A percentile compares a stretch with the other conserved stretches of the same genome.
Conservation (phyloP, 345 rosid genomes). For the Adansonia digitata region DNA sequence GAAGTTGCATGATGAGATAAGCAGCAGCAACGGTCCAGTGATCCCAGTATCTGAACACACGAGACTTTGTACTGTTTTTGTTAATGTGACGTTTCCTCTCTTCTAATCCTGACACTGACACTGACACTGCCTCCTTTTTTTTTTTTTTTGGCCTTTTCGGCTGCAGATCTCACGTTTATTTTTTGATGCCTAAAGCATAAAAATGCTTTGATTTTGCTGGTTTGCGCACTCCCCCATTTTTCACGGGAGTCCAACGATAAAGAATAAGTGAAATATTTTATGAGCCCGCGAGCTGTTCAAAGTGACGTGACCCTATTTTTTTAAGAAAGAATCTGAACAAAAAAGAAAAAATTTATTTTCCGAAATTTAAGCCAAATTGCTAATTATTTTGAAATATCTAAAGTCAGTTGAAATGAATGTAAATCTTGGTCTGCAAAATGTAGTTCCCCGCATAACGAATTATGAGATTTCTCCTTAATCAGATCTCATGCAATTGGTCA, state of each 20-base stretch:
- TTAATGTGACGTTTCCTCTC: neutral
- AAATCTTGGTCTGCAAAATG: neutral
- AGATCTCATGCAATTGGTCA: neutral
- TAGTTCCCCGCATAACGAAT: neutral
- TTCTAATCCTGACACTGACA: neutral
- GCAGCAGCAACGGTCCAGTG: conserved; percentile 22
- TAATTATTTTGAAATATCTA: neutral
- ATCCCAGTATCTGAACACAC: conserved; percentile 11
- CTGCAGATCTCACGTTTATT: neutral
- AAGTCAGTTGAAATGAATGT: no score
- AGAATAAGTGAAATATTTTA: neutral
- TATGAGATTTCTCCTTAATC: neutral
- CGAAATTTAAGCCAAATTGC: neutral
- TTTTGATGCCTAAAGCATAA: neutral
- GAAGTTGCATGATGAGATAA: neutral
- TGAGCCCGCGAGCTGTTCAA: neutral
- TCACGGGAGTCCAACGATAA: neutral
- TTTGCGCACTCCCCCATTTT: neutral
- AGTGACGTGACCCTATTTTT: neutral
- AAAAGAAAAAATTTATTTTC: neutral
- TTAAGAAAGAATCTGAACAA: neutral
- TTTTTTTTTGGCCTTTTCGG: no score
- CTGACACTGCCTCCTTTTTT: neutral
- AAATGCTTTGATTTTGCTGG: neutral
- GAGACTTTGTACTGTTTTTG: neutral